Evolutionary conservation across 2,329 filamentous ascomycete species (phyloP).

Genomic region (Trichoderma breve): DNA sequence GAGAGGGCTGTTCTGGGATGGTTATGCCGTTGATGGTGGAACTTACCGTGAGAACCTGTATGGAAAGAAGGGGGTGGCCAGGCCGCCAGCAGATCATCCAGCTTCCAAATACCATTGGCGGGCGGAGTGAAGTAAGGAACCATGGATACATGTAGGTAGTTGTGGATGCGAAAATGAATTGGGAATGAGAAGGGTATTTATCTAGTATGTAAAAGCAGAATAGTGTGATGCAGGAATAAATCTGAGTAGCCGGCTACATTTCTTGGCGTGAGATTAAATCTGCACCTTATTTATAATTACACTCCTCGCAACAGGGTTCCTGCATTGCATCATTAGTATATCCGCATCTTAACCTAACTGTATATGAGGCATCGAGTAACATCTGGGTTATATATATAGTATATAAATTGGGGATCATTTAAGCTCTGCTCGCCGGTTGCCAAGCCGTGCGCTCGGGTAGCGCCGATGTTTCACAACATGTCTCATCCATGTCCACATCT

Average conservation of each 20-base stretch:
- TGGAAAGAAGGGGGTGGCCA: constrained; percentile 33
- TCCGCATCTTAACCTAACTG: background rate
- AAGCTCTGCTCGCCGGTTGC: background rate
- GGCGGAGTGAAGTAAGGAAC: constrained; percentile 28
- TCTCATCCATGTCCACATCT: background rate
- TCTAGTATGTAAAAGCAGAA: background rate
- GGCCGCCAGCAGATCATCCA: constrained; percentile 39
- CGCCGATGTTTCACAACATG: background rate
- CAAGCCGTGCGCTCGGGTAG: background rate
- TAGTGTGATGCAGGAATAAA: background rate
- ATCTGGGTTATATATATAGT: background rate
- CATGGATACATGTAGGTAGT: too few species aligned
- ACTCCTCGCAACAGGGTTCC: background rate
- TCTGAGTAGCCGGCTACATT: background rate
- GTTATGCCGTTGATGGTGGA: constrained; percentile 43
- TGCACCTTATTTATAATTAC: background rate
- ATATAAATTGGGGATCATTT: background rate
- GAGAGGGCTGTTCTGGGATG: constrained; percentile 56
- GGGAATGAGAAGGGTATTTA: background rate
- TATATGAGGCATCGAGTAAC: background rate
- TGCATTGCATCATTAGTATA: background rate
- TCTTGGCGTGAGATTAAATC: background rate
- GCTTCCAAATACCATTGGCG: constrained; percentile 41
- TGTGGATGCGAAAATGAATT: too few species aligned
- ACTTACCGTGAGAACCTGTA: constrained; percentile 46